Base-by-base conservation (phyloP, 768 basidiomycete genomes). In the Suillus paluster region DNA sequence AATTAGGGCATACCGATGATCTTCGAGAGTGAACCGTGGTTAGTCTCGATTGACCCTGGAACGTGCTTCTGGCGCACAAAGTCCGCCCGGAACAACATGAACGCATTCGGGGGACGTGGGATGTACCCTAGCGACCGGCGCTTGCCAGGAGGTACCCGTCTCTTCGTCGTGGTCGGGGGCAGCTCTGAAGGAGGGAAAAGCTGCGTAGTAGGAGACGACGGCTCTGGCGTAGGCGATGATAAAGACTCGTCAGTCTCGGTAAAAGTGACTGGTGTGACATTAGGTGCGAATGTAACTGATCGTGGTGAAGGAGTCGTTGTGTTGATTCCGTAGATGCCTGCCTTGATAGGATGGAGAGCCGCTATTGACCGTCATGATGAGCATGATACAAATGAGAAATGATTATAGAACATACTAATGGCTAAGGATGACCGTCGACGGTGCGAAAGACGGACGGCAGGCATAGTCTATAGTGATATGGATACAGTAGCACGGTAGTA, bases 271-370 rank as follows among this genome's bases (percentile, higher is more conserved):
- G 86, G 86, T 0, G 86, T 87, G 27, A 87, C 78, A 63, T 87
- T 87, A 42, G 86, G 86, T 1, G 86, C 87, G 54, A 89, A 89
- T 0, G 84, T 86, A 30, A 89, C 84, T 5, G 79, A 76, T 1
- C 81, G 78, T n/a, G 82, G 76, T 0, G 81, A 76, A 0, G 77
- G 71, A 3, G 80, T 68, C 8, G n/a, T n/a, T n/a, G 57, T 57
- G 58, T 72, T 67, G 59, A 81, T 76, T 30, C 84, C 84, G 54
- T 88, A 87, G 60, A 79, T 80, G 17, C 85, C 86, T 5, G 86
- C 74, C 65, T 84, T 86, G 58, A 82, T 81, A 33, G 79, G 78
- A 39, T 75, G 71, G 34, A 74, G 61, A 19, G 76, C 78, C 68
- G 69, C 61, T 54, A 21, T 17, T 19, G 21, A 53, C 53, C 30